Evolutionary conservation across 2,329 filamentous ascomycete species (phyloP), one percentile per base, ranked within the genome.

Genomic region (Coleophoma crateriformis): DNA sequence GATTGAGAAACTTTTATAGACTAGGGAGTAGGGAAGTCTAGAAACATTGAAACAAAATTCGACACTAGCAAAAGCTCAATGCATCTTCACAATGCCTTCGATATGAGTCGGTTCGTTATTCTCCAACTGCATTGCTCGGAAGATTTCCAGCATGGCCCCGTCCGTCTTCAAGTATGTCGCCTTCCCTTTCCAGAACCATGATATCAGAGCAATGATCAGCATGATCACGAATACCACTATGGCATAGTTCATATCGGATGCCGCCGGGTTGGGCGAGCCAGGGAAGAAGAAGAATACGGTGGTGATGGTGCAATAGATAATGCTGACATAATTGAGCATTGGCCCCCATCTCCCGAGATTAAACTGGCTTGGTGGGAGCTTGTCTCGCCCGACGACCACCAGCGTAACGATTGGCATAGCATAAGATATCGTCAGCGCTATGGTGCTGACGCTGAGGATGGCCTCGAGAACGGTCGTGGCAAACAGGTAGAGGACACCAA

Each of bases 271-370:
- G 0, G 76, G 77, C 0, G 50, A 51, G 0, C 62, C 62, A 0
- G 76, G 76, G 55, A 79, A 79, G 58, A 79, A 75, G 69, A 79
- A 79, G 61, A 79, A 78, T 22, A 79, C 67, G 0, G 74, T 76
- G 1, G 75, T 78, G 47, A 79, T 60, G 46, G 61, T 61, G 57
- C 76, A 79, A 61, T 79, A 79, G 11, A 77, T 55, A 33, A 79
- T 63, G 3, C 74, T 76, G 33, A 77, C 55, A 68, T 71, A 74
- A 59, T 78, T 77, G 49, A 70, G 52, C n/a, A 66, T 46, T 0
- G 68, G 54, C 0, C 75, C 75, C n/a, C 68, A 66, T 22, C 64
- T 64, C 17, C 76, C 77, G 1, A 79, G 67, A 0, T 58, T 54
- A 58, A 79, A 77, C 5, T 64, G 54, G 20, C 43, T 38, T 2